Evolutionary conservation across 2,329 filamentous ascomycete species (phyloP).

Genomic region (Amesomyces nigricolor): DNA sequence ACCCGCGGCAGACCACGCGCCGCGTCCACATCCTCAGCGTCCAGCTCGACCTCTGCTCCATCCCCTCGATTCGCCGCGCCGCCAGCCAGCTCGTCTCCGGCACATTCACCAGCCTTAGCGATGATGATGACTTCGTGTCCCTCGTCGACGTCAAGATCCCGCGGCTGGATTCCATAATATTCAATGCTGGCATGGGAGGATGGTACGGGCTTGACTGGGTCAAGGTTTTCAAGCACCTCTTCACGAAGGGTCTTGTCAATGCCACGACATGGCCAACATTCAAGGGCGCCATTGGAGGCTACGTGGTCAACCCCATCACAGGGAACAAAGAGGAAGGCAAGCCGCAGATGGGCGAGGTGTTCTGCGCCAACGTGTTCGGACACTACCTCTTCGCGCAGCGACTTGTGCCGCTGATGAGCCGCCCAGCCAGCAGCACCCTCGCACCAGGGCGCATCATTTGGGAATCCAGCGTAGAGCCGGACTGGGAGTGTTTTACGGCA

Average conservation of each 20-base stretch:
- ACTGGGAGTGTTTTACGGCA: constrained; percentile 47
- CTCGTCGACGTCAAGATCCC: constrained; percentile 50
- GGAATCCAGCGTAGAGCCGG: constrained; percentile 76
- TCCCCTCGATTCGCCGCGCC: constrained; percentile 45
- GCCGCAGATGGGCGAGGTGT: constrained; percentile 69
- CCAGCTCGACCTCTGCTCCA: constrained; percentile 56
- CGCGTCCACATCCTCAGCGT: constrained; percentile 55
- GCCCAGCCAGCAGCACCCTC: constrained; percentile 34
- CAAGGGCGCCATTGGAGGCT: constrained; percentile 57
- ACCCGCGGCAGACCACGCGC: constrained; percentile 39
- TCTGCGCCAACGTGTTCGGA: constrained; percentile 89
- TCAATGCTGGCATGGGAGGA: constrained; percentile 85
- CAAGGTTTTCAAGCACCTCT: constrained; percentile 46
- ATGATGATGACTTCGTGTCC: constrained; percentile 33
- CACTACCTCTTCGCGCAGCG: constrained; percentile 86
- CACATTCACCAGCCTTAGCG: constrained; percentile 41
- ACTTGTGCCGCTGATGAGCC: constrained; percentile 66
- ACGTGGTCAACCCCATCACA: constrained; percentile 41
- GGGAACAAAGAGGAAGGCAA: constrained; percentile 45
- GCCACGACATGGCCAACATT: constrained; percentile 71
- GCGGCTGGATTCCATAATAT: constrained; percentile 70
- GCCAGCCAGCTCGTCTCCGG: constrained; percentile 43
- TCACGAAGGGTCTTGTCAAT: constrained; percentile 58
- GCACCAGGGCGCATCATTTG: constrained; percentile 69
- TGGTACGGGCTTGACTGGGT: constrained; percentile 75